Evolutionary conservation across 257 asterid genomes (phyloP).

Genomic region (Rehmannia glutinosa): DNA sequence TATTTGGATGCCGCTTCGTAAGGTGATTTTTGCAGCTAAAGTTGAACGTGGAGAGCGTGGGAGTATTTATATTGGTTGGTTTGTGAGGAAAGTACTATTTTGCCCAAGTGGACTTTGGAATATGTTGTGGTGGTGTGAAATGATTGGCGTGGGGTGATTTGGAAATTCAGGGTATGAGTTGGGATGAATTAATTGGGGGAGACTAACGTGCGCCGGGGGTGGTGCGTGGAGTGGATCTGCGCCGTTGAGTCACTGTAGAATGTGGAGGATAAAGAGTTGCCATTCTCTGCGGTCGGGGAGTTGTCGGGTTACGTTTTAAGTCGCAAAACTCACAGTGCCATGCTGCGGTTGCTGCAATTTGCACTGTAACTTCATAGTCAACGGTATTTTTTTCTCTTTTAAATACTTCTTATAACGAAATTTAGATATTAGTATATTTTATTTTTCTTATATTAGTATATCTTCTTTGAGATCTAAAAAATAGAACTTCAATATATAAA

Average conservation of each 20-base stretch:
- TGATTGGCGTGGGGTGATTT: conserved; percentile 29
- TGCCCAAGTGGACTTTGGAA: conserved; percentile 28
- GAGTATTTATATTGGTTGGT: conserved; percentile 27
- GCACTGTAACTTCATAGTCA: conserved; percentile 5
- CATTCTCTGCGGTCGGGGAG: conserved; percentile 55
- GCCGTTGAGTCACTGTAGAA: conserved; percentile 33
- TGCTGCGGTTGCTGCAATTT: conserved; percentile 1
- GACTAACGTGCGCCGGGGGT: conserved; percentile 48
- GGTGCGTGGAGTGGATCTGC: conserved; percentile 31
- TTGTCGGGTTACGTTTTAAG: conserved; percentile 36
- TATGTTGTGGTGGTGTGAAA: background rate
- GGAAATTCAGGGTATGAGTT: conserved; percentile 18
- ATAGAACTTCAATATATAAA: too few relatives aligned
- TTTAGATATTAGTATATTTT: background rate
- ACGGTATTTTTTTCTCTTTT: background rate
- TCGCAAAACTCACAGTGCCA: conserved; percentile 14
- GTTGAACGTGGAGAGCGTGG: conserved; percentile 28
- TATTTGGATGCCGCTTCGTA: background rate
- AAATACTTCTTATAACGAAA: background rate
- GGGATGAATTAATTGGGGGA: conserved; percentile 13
- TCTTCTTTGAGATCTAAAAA: too few relatives aligned
- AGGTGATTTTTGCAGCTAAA: conserved; percentile 36
- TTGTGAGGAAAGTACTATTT: background rate
- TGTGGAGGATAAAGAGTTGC: conserved; percentile 43
- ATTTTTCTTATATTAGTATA: too few relatives aligned